Evolutionary conservation across 805 yeast species (phyloP), one percentile per base, ranked within the genome.

Genomic region (Kregervanrija fluxuum): DNA sequence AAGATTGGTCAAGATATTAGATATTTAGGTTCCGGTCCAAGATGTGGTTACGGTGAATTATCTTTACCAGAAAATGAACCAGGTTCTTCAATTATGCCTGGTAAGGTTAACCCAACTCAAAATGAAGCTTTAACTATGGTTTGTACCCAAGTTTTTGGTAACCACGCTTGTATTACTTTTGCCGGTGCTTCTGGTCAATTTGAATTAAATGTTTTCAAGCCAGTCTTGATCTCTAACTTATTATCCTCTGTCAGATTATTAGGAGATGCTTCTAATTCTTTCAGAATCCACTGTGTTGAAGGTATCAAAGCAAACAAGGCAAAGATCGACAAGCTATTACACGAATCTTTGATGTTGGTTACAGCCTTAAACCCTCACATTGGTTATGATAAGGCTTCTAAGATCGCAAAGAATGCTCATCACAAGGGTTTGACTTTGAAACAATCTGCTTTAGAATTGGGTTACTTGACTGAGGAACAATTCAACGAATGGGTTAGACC

Each of bases 161-260:
- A 93, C 81, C 82, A 93, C 70, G 70, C 96, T 38, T 80, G 96
- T 52, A 86, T 93, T 70, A 90, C 98, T 33, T 88, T 87, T 64
- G 95, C 96, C 37, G 99, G 99, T 62, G 97, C 99, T 34, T 86
- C 95, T 35, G 99, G 99, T 58, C 99, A 93, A 74, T 93, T 93
- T 59, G 99, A 93, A 75, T 80, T 93, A 67, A 93, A 93, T 68
- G 99, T 90, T 37, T 93, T 88, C 83, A 93, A 93, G 77, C 99
- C 99, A 42, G 88, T 93, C 43, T 70, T 93, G 86, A 88, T 87
- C 61, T 75, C 90, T 49, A 93, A 91, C 80, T 75, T 93, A 67
- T 77, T 93, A 60, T 77, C 85, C 49, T 88, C 96, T 11, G 73
- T 90, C 56, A 82, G 96, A 69, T 76, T 93, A 59, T 70, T 93